phyloP scores from a whole-genome alignment of 768 basidiomycete genomes.

The Galerina sulciceps region DNA sequence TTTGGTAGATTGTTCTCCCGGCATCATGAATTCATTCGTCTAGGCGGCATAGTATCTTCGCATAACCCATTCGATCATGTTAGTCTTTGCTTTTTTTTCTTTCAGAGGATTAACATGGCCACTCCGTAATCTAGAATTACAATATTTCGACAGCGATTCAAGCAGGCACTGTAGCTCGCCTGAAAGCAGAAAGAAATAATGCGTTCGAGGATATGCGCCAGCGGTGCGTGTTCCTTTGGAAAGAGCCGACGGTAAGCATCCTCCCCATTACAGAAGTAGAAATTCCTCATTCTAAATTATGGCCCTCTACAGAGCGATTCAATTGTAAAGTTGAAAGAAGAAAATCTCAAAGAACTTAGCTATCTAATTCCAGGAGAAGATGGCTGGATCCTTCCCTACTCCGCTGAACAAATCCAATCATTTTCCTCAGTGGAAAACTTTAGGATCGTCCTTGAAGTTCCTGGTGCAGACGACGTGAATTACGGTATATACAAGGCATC shows the following conservation, averaged over 20 bases:
- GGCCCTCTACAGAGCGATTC: not conserved
- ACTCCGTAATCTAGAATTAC: not conserved
- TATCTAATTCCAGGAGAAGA: not conserved
- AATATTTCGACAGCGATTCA: not conserved
- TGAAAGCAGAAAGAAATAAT: not conserved
- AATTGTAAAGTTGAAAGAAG: not conserved
- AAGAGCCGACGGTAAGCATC: too few species aligned
- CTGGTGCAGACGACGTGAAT: not conserved
- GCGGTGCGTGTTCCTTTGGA: not conserved
- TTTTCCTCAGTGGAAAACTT: too few species aligned
- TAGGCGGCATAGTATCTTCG: too few species aligned
- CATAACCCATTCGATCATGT: too few species aligned
- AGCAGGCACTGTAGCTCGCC: not conserved
- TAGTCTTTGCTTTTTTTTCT: too few species aligned
- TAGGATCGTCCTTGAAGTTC: not conserved
- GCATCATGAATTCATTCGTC: too few species aligned
- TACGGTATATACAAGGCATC: slow-evolving; percentile 2
- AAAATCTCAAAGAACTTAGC: not conserved
- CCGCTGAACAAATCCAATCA: too few species aligned
- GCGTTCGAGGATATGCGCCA: not conserved
- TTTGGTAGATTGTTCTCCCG: too few species aligned
- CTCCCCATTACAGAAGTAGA: too few species aligned
- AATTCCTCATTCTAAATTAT: too few species aligned
- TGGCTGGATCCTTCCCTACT: not conserved
- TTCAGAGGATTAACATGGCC: too few species aligned